phyloP scores from a whole-genome alignment of 1,284 basidiomycete genomes.

The Cryptococcus sp. region DNA sequence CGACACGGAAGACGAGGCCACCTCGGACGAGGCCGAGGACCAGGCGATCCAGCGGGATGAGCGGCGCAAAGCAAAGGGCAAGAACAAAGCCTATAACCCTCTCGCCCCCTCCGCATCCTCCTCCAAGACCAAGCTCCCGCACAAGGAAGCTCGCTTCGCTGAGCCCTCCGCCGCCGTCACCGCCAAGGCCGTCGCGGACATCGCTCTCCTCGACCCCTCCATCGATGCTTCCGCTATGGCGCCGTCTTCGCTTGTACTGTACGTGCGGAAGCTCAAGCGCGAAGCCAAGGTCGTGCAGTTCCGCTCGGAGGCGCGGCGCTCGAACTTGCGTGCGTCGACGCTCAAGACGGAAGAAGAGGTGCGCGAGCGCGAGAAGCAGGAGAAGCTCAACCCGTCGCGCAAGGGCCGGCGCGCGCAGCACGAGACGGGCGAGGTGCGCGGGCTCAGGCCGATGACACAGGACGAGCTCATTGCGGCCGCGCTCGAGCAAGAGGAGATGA shows the following conservation, averaged over 20 bases:
- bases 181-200: slow-evolving; percentile 8
- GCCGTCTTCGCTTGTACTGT: slow-evolving; percentile 42
- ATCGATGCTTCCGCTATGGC: slow-evolving; percentile 41
- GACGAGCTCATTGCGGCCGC: slow-evolving; percentile 54
- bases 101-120: slow-evolving; percentile 10
- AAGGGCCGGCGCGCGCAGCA: slow-evolving; percentile 39
- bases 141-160: slow-evolving; percentile 10
- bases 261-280: slow-evolving; percentile 36
- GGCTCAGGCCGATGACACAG: slow-evolving; percentile 47
- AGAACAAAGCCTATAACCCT: slow-evolving; percentile 39
- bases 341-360: slow-evolving; percentile 37
- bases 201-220: slow-evolving; percentile 26
- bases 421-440: slow-evolving; percentile 35
- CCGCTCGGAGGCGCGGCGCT: slow-evolving; percentile 36
- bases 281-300: slow-evolving; percentile 33
- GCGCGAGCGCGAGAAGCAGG: slow-evolving; percentile 25
- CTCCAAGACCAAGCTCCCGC: slow-evolving; percentile 6
- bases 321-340: slow-evolving; percentile 42
- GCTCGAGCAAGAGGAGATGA: slow-evolving; percentile 54
- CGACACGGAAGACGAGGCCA: slow-evolving; percentile 46
- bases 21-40: slow-evolving; percentile 40
- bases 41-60: slow-evolving; percentile 32
- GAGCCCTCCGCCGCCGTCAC: slow-evolving; percentile 6
- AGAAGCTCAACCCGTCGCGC: slow-evolving; percentile 22
- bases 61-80: slow-evolving; percentile 37